Base-by-base conservation (phyloP, 306 rosid genomes). In the Pueraria montana region DNA sequence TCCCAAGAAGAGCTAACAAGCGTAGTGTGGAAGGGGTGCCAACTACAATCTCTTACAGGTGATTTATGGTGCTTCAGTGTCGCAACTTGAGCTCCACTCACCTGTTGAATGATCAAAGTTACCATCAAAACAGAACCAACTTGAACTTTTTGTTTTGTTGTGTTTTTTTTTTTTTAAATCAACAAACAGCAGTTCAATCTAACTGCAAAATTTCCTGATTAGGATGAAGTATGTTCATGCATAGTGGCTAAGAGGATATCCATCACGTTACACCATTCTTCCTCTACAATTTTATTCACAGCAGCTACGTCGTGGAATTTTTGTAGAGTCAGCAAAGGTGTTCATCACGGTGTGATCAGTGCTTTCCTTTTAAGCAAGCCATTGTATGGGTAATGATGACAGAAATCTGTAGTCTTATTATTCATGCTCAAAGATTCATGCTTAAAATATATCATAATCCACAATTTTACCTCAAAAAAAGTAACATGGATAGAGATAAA, bases 1-100 rank as follows among this genome's bases (percentile, higher is more conserved):
- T 96, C 98, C 98, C 99, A 96, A 9, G 96, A 94, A 48, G 99
- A 92, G 88, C 99, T 96, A 55, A 92, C 92, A 11, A 94, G 94
- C 91, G 80, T 91, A 2, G 92, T 91, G 69, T 90, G 89, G 71
- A 78, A 80, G 8, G 99, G 99, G 85, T 96, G 99, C 99, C 99
- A 96, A 78, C 97, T 92, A 85, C 99, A 96, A 67, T 96, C 99
- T 86, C 99, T 91, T 26, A 92, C 98, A 10, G 97, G 92, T 20
- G 94, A 90, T 74, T 89, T 94, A 64, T 94, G 99, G 86, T 96
- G 96, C 91, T 91, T 91, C 34, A 96, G 89, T n/a, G 89, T 86
- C 6, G 97, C 97, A 45, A 96, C 99, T 90, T 83, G 87, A 11
- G 87, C 94, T 82, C 99, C 97, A 68, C 81, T 96, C 34, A 92